Evolutionary conservation across 306 rosid species (phyloP).

Genomic region (Boehmeria nivea): DNA sequence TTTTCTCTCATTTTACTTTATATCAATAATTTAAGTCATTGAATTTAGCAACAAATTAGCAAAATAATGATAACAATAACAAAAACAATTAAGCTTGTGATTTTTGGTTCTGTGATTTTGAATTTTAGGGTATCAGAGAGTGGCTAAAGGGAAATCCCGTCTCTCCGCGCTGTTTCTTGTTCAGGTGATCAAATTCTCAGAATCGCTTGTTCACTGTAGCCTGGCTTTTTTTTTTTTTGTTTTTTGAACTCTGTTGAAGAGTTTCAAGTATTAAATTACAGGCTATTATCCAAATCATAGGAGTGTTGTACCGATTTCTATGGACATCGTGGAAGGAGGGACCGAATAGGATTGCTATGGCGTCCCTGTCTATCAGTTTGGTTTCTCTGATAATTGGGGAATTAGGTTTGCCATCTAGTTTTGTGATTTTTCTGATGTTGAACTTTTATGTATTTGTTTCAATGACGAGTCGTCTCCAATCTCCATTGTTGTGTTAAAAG

Average conservation of each 20-base stretch:
- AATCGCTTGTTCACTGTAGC: too few species aligned
- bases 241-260: slow-evolving; percentile 10
- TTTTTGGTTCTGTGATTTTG: neutral
- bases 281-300: slow-evolving; percentile 50
- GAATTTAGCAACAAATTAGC: too few species aligned
- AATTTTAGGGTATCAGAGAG: slow-evolving; percentile 69
- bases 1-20: neutral
- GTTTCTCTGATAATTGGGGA: slow-evolving; percentile 48
- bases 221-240: too few species aligned
- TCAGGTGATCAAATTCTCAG: slow-evolving; percentile 43
- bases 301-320: slow-evolving; percentile 33
- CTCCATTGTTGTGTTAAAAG: slow-evolving; percentile 33
- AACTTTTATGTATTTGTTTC: neutral
- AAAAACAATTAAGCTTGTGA: neutral
- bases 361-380: slow-evolving; percentile 39
- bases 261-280: slow-evolving; percentile 31
- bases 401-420: slow-evolving; percentile 41
- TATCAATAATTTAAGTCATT: neutral
- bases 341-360: slow-evolving; percentile 38
- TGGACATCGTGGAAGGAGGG: slow-evolving; percentile 30
- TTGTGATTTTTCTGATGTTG: neutral
- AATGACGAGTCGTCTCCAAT: neutral
- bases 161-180: slow-evolving; percentile 35
- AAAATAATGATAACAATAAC: too few species aligned
- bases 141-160: slow-evolving; percentile 64